These are phyloP conservation scores for Boletus fagicola DNA, from an alignment of 768 basidiomycete genomes.

Conservation along the genomic window DNA sequence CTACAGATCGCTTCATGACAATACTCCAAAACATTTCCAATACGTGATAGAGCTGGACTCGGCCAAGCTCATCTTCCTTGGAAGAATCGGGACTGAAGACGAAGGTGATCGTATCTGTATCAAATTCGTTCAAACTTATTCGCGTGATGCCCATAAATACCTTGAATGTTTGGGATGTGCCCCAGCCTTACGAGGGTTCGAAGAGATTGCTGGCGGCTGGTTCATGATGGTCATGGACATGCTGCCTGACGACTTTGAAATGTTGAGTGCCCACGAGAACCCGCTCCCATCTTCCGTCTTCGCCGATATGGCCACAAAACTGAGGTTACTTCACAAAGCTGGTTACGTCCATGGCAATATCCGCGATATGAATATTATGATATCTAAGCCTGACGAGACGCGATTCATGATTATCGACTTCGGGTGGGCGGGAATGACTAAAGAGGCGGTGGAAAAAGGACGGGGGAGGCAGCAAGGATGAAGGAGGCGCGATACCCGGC, in stretches of 20 bases:
- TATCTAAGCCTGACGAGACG: too few relatives aligned
- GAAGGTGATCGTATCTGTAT: neutral
- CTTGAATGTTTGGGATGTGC: neutral
- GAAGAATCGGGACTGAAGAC: neutral
- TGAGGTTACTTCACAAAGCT: neutral
- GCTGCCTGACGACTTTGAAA: neutral
- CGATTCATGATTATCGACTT: too few relatives aligned
- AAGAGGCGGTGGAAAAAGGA: too few relatives aligned
- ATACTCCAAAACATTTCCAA: too few relatives aligned
- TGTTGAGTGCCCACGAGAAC: neutral
- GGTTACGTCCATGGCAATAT: neutral
- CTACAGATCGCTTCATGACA: too few relatives aligned
- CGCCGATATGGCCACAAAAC: neutral
- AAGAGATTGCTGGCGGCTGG: neutral
- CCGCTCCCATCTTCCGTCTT: neutral
- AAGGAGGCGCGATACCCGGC: too few relatives aligned
- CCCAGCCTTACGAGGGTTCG: neutral
- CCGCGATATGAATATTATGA: too few relatives aligned
- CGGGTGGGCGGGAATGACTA: too few relatives aligned
- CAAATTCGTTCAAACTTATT: neutral
- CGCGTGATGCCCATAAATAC: neutral
- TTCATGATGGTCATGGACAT: neutral
- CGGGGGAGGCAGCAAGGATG: too few relatives aligned
- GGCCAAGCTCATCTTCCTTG: neutral
- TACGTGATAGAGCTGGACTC: too few relatives aligned